Conservation (phyloP, 495 filamentous ascomycete species). For the Penicillium psychrofluorescens region DNA sequence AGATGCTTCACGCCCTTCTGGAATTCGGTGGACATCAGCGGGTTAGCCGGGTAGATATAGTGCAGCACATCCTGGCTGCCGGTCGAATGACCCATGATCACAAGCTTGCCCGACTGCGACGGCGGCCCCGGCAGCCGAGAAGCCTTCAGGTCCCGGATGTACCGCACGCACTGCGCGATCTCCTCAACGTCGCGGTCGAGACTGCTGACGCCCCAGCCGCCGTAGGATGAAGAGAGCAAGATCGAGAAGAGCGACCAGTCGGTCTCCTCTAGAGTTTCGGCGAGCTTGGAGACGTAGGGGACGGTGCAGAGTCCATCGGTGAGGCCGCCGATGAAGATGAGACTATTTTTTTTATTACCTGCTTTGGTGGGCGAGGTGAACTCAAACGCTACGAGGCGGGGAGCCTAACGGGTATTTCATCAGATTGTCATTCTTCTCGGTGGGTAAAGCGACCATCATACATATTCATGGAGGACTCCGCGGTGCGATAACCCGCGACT, state of each 20-base stretch:
- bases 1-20: conserved; percentile 17
- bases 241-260: conserved; percentile 56
- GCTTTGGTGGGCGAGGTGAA: conserved; percentile 26
- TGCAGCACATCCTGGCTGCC: conserved; percentile 85
- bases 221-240: conserved; percentile 57
- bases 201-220: conserved; percentile 63
- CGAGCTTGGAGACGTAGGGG: conserved; percentile 50
- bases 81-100: conserved; percentile 81
- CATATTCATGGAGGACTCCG: not conserved
- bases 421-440: no score
- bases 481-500: not conserved
- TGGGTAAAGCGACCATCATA: not conserved
- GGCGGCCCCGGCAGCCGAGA: conserved; percentile 15
- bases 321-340: conserved; percentile 82
- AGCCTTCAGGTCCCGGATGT: conserved; percentile 46
- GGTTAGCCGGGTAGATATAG: conserved; percentile 48
- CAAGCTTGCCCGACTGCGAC: conserved; percentile 51
- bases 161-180: conserved; percentile 61
- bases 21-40: conserved; percentile 15
- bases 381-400: conserved; percentile 54
- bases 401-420: conserved; percentile 25
- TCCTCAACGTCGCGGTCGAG: conserved; percentile 68
- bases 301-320: conserved; percentile 71
- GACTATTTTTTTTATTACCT: conserved; percentile 47
- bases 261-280: conserved; percentile 48